A percentile compares a stretch with the other conserved stretches of the same genome.
Conservation (phyloP, 1,139 yeast genomes). For the Nakaseomyces bracarensis region DNA sequence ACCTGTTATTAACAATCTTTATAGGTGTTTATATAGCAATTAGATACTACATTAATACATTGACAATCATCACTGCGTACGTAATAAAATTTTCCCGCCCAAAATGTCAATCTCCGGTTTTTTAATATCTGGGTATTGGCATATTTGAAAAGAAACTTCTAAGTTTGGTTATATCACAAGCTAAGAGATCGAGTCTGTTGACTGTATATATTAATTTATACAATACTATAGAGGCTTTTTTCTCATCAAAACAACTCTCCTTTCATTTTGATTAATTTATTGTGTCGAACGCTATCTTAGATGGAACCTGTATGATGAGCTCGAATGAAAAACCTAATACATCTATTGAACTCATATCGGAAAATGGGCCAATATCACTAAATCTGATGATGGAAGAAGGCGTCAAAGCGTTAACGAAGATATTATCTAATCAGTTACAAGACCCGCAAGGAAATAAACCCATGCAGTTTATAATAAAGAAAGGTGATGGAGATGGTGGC, state of each 20-base stretch:
- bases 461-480: conserved; percentile 24
- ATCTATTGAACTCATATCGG: conserved; percentile 25
- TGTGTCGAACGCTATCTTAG: no score
- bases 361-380: conserved; percentile 28
- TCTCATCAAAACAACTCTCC: no score
- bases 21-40: no score
- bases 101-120: background rate
- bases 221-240: no score
- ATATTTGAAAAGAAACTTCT: background rate
- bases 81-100: conserved; percentile 4
- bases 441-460: conserved; percentile 22
- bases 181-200: no score
- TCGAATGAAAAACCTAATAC: conserved; percentile 10
- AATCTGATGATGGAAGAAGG: conserved; percentile 32
- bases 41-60: no score
- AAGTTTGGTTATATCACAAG: no score
- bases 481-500: conserved; percentile 11
- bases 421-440: conserved; percentile 25
- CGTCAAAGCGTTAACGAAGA: conserved; percentile 28
- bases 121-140: background rate
- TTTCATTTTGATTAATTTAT: no score
- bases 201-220: no score
- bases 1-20: no score
- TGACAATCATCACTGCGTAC: background rate
- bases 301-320: conserved; percentile 5